phyloP scores from a whole-genome alignment of 2,329 filamentous ascomycete species.

The Apiospora marii region DNA sequence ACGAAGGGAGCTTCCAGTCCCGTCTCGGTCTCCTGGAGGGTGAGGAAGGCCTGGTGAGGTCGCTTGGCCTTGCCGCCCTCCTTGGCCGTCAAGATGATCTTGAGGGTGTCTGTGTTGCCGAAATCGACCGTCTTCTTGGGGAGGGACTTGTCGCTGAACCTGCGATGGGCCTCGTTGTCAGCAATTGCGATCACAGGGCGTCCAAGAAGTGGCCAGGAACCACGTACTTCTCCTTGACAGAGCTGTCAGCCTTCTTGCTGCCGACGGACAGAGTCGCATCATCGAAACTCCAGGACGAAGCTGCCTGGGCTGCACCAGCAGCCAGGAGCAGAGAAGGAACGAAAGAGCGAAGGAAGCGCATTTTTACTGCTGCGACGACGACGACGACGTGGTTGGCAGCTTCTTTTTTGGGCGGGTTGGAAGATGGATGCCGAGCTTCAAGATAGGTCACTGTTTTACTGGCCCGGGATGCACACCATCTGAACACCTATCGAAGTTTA shows the following conservation, averaged over 20 bases:
- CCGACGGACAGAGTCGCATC: slow-evolving; percentile 74
- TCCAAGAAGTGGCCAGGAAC: too few relatives aligned
- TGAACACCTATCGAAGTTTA: slow-evolving; percentile 26
- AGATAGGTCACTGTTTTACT: slow-evolving; percentile 12
- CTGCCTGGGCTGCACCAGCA: slow-evolving; percentile 58
- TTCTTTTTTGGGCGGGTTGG: background rate
- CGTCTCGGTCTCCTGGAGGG: slow-evolving; percentile 76
- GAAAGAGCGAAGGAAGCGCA: slow-evolving; percentile 52
- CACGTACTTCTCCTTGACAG: slow-evolving; percentile 73
- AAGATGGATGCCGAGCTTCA: slow-evolving; percentile 9
- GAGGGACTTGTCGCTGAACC: slow-evolving; percentile 65
- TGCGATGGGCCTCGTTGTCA: slow-evolving; percentile 42
- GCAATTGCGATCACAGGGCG: slow-evolving; percentile 8
- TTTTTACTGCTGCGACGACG: slow-evolving; percentile 34
- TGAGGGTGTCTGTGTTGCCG: slow-evolving; percentile 75
- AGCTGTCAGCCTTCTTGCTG: slow-evolving; percentile 68
- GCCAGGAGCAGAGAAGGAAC: slow-evolving; percentile 52
- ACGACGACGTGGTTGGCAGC: background rate
- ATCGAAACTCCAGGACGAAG: slow-evolving; percentile 75
- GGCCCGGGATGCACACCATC: slow-evolving; percentile 22
- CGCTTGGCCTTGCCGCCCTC: slow-evolving; percentile 81
- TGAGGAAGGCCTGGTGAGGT: slow-evolving; percentile 92
- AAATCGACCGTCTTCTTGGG: slow-evolving; percentile 72
- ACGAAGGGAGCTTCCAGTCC: slow-evolving; percentile 89
- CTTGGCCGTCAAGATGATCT: slow-evolving; percentile 81